Base-by-base conservation (phyloP, 176 grass and related monocot genomes). In the Carex littledalei region DNA sequence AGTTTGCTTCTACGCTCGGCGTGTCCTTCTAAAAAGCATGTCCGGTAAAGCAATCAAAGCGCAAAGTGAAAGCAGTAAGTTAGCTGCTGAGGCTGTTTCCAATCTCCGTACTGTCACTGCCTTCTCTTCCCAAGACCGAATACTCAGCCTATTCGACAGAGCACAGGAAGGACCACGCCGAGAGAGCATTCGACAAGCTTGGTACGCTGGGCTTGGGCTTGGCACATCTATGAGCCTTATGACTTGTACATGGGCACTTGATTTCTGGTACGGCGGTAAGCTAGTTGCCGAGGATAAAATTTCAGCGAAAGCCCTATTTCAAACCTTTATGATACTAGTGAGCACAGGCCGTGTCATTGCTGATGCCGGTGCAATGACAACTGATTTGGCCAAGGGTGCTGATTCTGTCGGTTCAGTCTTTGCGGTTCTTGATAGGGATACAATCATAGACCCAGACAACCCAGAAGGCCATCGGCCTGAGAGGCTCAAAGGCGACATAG, bases 281-380 rank as follows among this genome's bases (percentile, higher is more conserved):
- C 96, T 99, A 60, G 85, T 99, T 24, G 71, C 84, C 65, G 69
- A 91, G 39, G 80, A 88, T 32, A 80, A 88, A 74, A 99, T 99
- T 77, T 90, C 87, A 59, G 29, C 93, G 49, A 94, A 95, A 87
- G 80, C 63, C 24, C 90, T 99, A 74, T 95, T 99, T 84, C 90
- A 99, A 71, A 99, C 93, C 62, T 99, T 99, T 85, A 94, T 99
- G 93, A 94, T 99, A 87, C 91, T 99, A 37, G 87, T 95, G 74
- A 94, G 91, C 88, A 99, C 96, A 84, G 96, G 96, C 1, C 91
- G 96, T 74, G 96, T 99, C 60, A 95, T 99, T 81, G 96, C 93
- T 32, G 96, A 99, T 77, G 96, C 96, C 47, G 96, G 93, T 76
- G 93, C 91, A 78, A 99, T 99, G 93, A 99, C 96, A 74, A 94